Base-by-base conservation (phyloP, 306 rosid species). In the Trifolium pratense region DNA sequence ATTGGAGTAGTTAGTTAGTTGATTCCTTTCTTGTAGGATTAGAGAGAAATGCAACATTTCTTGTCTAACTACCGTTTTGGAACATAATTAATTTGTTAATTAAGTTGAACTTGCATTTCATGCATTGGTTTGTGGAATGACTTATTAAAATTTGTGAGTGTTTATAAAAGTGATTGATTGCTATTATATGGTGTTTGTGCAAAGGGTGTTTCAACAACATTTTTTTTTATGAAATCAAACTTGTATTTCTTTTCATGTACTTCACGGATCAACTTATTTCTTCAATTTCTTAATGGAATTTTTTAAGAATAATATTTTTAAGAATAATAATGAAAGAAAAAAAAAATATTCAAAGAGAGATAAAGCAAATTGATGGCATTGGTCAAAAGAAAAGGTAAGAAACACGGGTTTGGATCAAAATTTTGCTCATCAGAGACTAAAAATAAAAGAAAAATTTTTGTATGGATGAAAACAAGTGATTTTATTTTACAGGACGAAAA, bases 61-160 rank as follows among this genome's bases (percentile, higher is more conserved):
- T 84, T 74, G 68, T 73, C 88, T 80, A 88, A 88, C 96, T 86
- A 90, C 96, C 91, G 39, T 60, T 71, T 71, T 12, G 52, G 73
- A n/a, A 34, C 70, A 61, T 79, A 8, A 43, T 26, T n/a, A n/a
- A n/a, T 71, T 84, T 78, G 49, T 84, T 81, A 78, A 74, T 84
- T 81, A 81, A 70, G 39, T 71, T 9, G 0, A 66, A 71, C 74
- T 74, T 70, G 77, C 85, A 32, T 70, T 75, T 62, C 87, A 69
- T 74, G 83, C 78, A 61, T 74, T 69, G 63, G 23, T 25, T 70
- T 67, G 29, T 74, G 59, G 10, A 36, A 26, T 3, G 26, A 51
- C 26, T 32, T 42, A 20, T 4, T 74, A 10, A 52, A 39, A 53
- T 51, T 59, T 12, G 18, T 56, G 6, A 9, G 29, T n/a, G 60